Base-by-base conservation (phyloP, 225 moss, liverwort and hornwort genomes). In the Antitrichia curtipendula region DNA sequence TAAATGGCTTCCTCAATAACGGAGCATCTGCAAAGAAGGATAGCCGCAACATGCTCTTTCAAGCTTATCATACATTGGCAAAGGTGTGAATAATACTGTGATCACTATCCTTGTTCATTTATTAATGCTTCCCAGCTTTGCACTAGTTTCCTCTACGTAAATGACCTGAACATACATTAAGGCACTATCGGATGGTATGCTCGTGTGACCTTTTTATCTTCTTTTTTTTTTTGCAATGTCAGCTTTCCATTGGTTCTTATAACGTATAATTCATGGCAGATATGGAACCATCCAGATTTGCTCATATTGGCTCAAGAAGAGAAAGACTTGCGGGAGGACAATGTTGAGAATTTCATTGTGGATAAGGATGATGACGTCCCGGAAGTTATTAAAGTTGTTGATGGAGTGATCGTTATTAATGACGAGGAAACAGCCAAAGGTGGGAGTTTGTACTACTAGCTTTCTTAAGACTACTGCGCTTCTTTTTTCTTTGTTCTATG, bases 261-360 rank as follows among this genome's bases (percentile, higher is more conserved):
- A 52, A 63, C 85, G 64, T 36, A 29, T 53, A 29, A 65, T 62
- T 86, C 31, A 68, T 85, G 79, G 58, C 91, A 99, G 99, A 89
- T 97, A 89, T 99, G 99, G 99, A 99, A 99, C 90, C 99, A 99
- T 90, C 99, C 99, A 62, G 95, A 97, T 85, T 91, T 99, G 75
- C 96, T 99, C 72, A 91, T 95, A 82, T 66, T 93, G 83, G 94
- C 95, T 43, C 92, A 97, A 92, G 96, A 97, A 82, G 91, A 94
- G 84, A 95, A 92, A 87, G 88, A 91, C 73, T 82, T 81, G 72
- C 95, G 93, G 75, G 95, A 95, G 88, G 96, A 95, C 59, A 85
- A 77, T 82, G 78, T 94, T 41, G 97, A 97, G 80, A 95, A 95
- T 84, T 93, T 94, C 77, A 91, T 80, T 21, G 92, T 90, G 83